Conservation (phyloP, 2,329 filamentous ascomycete genomes). For the Colletotrichum sp. region DNA sequence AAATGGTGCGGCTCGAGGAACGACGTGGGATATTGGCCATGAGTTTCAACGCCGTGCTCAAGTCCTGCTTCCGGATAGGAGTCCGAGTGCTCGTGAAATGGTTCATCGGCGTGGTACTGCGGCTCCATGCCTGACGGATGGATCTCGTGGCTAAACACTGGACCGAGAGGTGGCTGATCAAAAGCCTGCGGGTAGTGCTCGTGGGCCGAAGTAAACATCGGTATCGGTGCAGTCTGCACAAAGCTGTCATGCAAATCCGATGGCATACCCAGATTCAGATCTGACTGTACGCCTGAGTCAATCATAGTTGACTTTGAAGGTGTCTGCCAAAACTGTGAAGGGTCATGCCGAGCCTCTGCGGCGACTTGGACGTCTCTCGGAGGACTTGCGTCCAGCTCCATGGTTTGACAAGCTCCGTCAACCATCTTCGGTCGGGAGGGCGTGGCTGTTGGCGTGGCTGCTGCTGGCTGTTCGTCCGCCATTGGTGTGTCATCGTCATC, state of each 20-base stretch:
- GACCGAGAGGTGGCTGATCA: not conserved
- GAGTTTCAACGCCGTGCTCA: not conserved
- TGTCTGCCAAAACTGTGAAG: conserved; percentile 3
- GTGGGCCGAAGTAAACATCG: conserved; percentile 8
- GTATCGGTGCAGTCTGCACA: not conserved
- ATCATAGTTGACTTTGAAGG: conserved; percentile 15
- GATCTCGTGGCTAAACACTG: not conserved
- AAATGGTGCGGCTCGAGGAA: conserved; percentile 11
- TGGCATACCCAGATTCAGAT: not conserved
- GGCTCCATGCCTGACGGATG: not conserved
- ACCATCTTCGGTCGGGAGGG: conserved; percentile 28
- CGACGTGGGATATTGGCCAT: not conserved
- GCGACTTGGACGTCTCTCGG: conserved; percentile 18
- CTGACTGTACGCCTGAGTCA: conserved; percentile 14
- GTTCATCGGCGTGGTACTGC: not conserved
- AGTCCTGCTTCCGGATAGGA: conserved; percentile 13
- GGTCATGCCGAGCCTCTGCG: conserved; percentile 11
- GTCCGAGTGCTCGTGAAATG: not conserved
- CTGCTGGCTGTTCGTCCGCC: not conserved
- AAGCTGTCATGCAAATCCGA: not conserved
- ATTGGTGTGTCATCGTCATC: conserved; percentile 6
- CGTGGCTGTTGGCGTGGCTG: conserved; percentile 16
- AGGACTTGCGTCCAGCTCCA: conserved; percentile 26
- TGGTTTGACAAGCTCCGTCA: conserved; percentile 36
- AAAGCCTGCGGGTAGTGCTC: conserved; percentile 5